phyloP scores from a whole-genome alignment of 192 early-diverging fungal species.

The Coemansia sp. region DNA sequence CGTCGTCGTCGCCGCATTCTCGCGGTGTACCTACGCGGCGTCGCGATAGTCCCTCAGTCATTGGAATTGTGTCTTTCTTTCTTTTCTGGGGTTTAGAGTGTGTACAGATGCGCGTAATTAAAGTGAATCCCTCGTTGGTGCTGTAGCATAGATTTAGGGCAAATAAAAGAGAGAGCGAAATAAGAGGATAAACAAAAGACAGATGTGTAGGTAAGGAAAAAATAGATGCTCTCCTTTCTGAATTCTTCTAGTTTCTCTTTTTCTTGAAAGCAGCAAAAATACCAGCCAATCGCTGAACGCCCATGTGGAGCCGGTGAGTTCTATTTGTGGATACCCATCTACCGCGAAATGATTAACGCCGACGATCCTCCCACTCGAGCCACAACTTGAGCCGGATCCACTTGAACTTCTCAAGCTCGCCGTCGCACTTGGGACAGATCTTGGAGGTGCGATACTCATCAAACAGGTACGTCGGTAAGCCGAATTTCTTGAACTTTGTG shows the following conservation, averaged over 20 bases:
- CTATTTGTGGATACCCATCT: not conserved
- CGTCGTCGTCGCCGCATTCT: constrained; percentile 18
- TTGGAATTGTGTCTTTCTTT: not conserved
- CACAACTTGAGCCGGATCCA: too few relatives aligned
- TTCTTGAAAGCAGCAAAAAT: too few relatives aligned
- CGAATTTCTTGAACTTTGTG: too few relatives aligned
- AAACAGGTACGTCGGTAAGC: too few relatives aligned
- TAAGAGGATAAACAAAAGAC: not conserved
- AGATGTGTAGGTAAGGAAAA: not conserved
- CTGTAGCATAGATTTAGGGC: not conserved
- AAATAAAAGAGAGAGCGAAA: not conserved
- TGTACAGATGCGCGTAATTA: constrained; percentile 9
- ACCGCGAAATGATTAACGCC: too few relatives aligned
- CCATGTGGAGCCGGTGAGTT: constrained; percentile 6
- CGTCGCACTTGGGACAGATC: too few relatives aligned
- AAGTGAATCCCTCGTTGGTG: not conserved
- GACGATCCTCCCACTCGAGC: too few relatives aligned
- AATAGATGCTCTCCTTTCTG: not conserved
- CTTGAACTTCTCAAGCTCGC: too few relatives aligned
- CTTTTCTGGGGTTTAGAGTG: not conserved
- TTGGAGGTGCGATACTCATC: too few relatives aligned
- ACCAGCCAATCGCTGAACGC: not conserved
- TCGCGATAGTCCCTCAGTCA: constrained; percentile 52
- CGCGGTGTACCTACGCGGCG: constrained; percentile 49
- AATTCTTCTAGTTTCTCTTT: too few relatives aligned